Conservation (phyloP, 129 eudicot genomes). For the Calendula officinalis region DNA sequence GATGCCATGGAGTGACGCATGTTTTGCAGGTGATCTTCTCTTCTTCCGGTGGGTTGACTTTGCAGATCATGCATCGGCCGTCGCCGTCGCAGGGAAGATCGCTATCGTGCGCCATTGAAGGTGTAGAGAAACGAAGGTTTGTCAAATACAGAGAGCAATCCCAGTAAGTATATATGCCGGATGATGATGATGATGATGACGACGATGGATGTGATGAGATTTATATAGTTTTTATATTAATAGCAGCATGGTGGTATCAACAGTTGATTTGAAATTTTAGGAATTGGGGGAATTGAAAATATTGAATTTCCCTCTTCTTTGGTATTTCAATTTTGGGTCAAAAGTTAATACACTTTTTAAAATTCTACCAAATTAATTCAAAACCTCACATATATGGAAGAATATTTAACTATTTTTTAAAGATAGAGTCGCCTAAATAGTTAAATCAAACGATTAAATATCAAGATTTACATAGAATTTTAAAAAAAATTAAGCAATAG, state of each 20-base stretch:
- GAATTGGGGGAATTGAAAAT: constrained; percentile 29
- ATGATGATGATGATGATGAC: constrained; percentile 2
- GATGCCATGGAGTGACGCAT: constrained; percentile 90
- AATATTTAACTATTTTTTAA: no score
- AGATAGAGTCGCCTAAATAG: no score
- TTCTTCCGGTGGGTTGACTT: constrained; percentile 46
- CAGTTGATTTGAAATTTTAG: constrained; percentile 18
- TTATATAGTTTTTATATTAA: constrained; percentile 9
- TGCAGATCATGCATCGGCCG: constrained; percentile 79
- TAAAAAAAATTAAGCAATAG: no score
- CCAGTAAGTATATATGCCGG: background rate
- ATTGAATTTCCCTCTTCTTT: constrained; percentile 28
- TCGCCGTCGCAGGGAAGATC: constrained; percentile 80
- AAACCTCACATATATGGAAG: background rate
- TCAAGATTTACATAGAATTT: no score
- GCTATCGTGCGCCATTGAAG: constrained; percentile 48
- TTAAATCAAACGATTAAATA: no score
- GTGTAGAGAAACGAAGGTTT: background rate
- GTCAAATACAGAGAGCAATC: background rate
- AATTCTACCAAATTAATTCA: background rate
- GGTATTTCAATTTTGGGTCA: constrained; percentile 1
- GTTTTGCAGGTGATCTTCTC: constrained; percentile 60
- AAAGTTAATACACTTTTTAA: background rate
- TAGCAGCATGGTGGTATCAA: constrained; percentile 17
- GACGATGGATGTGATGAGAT: constrained; percentile 5